Base-by-base conservation (phyloP, 225 moss, liverwort and hornwort species). In the Pleurozium schreberi region DNA sequence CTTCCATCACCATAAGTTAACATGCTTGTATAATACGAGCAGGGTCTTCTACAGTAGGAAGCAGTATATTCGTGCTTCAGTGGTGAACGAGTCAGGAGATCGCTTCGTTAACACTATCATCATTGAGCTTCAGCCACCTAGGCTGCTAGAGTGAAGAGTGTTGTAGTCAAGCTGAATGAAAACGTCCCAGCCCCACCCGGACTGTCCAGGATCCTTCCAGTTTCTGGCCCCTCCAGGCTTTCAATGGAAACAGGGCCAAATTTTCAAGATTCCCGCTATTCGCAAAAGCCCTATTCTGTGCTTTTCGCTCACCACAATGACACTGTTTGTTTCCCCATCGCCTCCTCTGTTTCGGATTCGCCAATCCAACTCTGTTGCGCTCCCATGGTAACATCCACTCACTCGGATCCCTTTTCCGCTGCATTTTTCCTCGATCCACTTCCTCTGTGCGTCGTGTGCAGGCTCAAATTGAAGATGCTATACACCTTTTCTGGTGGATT, bases 401-500 rank as follows among this genome's bases (percentile, higher is more conserved):
- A 6, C 53, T 53, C 16, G 34, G 10, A 77, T 55, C 28, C 19
- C 58, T 40, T 58, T 18, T 62, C 59, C 9, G 14, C 14, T 60
- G 62, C 60, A 81, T 45, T 43, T 81, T 23, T 45, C 31, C 31
- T 30, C 43, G 43, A 62, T 61, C 14, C 62, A 80, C 62, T 77
- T 52, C 49, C 42, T 88, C 60, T 89, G 20, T 80, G 60, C 76
- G 23, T 38, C 73, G 75, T 91, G 91, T 82, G 70, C 90, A 94
- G 94, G 91, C 88, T 94, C 45, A 94, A 96, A 84, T 76, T 96
- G 89, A 96, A 96, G 87, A 88, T 96, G 79, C 78, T 95, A 36
- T 95, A 94, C 53, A 84, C 90, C 45, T 96, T 92, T n/a, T 89
- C 91, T 52, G 92, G 95, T 81, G 96, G 95, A 66, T 96, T 96